These are phyloP conservation scores for Penicillium sp. DNA, from an alignment of 2,329 filamentous ascomycete genomes.

Conservation along the genomic window DNA sequence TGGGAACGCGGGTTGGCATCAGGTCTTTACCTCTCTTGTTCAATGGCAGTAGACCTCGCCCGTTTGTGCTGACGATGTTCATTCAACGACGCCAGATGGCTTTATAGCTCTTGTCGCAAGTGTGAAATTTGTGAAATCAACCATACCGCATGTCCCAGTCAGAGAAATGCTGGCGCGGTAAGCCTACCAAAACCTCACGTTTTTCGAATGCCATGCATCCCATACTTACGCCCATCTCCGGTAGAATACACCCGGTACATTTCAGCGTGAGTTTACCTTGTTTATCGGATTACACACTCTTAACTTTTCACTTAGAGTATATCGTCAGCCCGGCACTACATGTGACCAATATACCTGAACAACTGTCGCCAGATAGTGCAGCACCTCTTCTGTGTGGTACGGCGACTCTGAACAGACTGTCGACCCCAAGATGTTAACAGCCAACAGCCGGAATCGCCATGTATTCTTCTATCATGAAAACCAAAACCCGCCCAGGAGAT, in stretches of 20 bases:
- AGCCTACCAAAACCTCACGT: constrained; percentile 6
- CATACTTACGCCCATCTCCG: not conserved
- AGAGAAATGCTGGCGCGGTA: constrained; percentile 42
- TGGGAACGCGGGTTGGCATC: constrained; percentile 35
- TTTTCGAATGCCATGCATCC: not conserved
- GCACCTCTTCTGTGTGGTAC: constrained; percentile 42
- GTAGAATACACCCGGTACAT: constrained; percentile 42
- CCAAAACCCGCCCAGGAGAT: constrained; percentile 35
- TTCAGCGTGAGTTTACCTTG: constrained; percentile 31
- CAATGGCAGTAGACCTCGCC: not conserved
- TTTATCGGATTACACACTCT: not conserved
- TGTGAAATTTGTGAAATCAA: constrained; percentile 43
- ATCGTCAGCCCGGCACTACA: constrained; percentile 38
- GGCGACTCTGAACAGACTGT: not conserved
- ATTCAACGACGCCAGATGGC: constrained; percentile 30
- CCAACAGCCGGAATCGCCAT: constrained; percentile 39
- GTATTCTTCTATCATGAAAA: constrained; percentile 44
- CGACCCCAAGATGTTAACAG: too few relatives aligned
- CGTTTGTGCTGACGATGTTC: not conserved
- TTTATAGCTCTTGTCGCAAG: constrained; percentile 40
- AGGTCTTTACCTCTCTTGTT: constrained; percentile 24
- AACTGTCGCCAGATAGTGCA: constrained; percentile 34
- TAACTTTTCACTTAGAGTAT: constrained; percentile 29
- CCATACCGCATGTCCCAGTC: constrained; percentile 41
- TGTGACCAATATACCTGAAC: constrained; percentile 38